phyloP scores from a whole-genome alignment of 2,329 filamentous ascomycete genomes.

The Ampelomyces quisqualis region DNA sequence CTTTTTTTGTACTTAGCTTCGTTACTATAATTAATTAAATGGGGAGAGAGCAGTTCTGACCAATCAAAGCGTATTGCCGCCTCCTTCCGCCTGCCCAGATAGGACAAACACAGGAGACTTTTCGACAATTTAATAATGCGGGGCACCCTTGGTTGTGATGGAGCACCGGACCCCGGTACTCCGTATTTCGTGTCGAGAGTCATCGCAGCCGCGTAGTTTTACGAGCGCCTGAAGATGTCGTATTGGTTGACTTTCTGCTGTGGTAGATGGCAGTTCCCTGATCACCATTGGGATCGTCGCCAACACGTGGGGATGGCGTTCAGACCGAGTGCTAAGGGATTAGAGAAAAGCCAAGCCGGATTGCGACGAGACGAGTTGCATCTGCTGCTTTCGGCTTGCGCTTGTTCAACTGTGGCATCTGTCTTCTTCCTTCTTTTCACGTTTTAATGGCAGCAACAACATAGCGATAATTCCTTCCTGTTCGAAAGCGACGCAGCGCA shows the following conservation, averaged over 20 bases:
- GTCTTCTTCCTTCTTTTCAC: slow-evolving; percentile 6
- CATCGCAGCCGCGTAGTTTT: too few relatives aligned
- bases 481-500: slow-evolving; percentile 1
- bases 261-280: neutral
- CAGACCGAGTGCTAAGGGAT: slow-evolving; percentile 15
- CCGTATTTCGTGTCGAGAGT: too few relatives aligned
- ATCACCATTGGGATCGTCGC: slow-evolving; percentile 2
- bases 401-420: slow-evolving; percentile 9
- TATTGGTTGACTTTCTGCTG: too few relatives aligned
- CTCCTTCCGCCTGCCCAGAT: too few relatives aligned
- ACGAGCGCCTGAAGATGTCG: too few relatives aligned
- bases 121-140: too few relatives aligned
- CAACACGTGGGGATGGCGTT: slow-evolving; percentile 16
- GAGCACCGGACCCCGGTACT: too few relatives aligned
- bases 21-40: too few relatives aligned
- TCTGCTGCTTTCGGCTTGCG: slow-evolving; percentile 8
- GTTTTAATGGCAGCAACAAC: slow-evolving; percentile 24
- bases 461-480: slow-evolving; percentile 9
- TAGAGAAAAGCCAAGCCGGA: slow-evolving; percentile 26
- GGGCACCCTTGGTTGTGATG: too few relatives aligned
- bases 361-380: slow-evolving; percentile 7
- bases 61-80: too few relatives aligned
- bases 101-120: slow-evolving; percentile 1
- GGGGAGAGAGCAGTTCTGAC: too few relatives aligned
- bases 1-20: too few relatives aligned